These are phyloP conservation scores for Saccharomyces uvarum DNA, from an alignment of 1,139 yeast species.

Conservation along the genomic window DNA sequence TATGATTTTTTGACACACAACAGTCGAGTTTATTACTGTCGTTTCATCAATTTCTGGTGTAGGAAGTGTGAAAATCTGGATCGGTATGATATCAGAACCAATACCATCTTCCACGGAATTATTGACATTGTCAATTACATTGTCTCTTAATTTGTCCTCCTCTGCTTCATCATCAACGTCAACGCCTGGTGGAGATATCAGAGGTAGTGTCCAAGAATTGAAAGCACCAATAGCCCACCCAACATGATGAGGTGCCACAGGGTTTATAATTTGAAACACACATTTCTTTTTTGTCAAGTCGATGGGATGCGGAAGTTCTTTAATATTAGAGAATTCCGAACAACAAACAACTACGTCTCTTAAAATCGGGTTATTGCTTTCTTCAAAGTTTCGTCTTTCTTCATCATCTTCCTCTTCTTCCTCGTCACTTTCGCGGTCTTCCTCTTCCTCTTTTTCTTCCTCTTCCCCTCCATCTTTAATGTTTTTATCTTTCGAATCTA, in stretches of 20 bases:
- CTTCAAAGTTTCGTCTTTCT: constrained; percentile 33
- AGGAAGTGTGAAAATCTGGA: constrained; percentile 35
- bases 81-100: constrained; percentile 38
- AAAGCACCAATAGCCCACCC: constrained; percentile 96
- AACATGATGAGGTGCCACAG: constrained; percentile 90
- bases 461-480: constrained; percentile 22
- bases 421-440: constrained; percentile 14
- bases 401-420: constrained; percentile 32
- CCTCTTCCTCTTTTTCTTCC: constrained; percentile 26
- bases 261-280: constrained; percentile 73
- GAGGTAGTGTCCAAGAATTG: constrained; percentile 43
- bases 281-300: constrained; percentile 71
- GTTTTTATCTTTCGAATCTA: constrained; percentile 21
- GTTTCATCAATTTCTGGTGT: constrained; percentile 35
- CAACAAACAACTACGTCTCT: constrained; percentile 58
- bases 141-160: constrained; percentile 28
- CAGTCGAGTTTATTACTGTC: constrained; percentile 65
- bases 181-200: constrained; percentile 12
- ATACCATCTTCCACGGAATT: constrained; percentile 21
- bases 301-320: constrained; percentile 46
- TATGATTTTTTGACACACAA: constrained; percentile 68
- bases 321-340: constrained; percentile 56
- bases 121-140: constrained; percentile 33
- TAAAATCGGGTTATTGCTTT: constrained; percentile 45
- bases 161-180: constrained; percentile 37